These are phyloP conservation scores for Elasticomyces elasticus DNA, from an alignment of 495 filamentous ascomycete species.

Conservation along the genomic window DNA sequence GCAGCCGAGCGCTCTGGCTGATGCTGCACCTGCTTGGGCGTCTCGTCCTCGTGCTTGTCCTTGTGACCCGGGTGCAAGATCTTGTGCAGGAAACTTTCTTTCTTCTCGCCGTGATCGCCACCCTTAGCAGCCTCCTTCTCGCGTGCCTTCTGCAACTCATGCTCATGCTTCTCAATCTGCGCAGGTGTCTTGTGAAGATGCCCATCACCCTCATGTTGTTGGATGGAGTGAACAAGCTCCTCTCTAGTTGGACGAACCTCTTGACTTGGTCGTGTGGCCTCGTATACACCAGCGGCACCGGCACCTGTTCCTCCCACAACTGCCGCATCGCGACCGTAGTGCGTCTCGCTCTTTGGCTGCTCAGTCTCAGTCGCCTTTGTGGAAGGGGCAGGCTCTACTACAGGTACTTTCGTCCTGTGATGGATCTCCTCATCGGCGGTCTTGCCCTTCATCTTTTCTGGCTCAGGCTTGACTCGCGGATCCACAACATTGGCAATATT, in stretches of 20 bases:
- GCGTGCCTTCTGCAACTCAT: constrained; percentile 15
- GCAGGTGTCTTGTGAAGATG: constrained; percentile 22
- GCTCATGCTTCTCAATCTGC: constrained; percentile 16
- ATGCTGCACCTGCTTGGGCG: too few species aligned
- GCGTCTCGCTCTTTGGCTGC: constrained; percentile 7
- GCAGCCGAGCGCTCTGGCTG: too few species aligned
- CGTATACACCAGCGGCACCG: constrained; percentile 20
- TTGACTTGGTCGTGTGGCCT: constrained; percentile 14
- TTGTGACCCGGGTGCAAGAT: constrained; percentile 28
- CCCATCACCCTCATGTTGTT: constrained; percentile 26
- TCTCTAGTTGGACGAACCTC: constrained; percentile 5
- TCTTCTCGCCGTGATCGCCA: constrained; percentile 18
- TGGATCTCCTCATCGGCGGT: too few species aligned
- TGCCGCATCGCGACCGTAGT: constrained; percentile 25
- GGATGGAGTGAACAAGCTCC: background rate
- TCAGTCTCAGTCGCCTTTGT: too few species aligned
- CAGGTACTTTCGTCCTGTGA: background rate
- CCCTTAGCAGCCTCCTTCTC: constrained; percentile 21
- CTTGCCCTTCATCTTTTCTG: constrained; percentile 24
- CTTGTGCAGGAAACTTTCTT: constrained; percentile 12
- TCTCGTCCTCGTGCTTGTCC: background rate
- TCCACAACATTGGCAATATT: constrained; percentile 22
- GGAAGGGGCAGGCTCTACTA: background rate
- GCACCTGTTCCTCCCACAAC: constrained; percentile 20
- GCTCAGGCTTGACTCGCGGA: constrained; percentile 23